Evolutionary conservation across 495 filamentous ascomycete genomes (phyloP), one percentile per base, ranked within the genome.

Genomic region (Elaphomyces granulatus): DNA sequence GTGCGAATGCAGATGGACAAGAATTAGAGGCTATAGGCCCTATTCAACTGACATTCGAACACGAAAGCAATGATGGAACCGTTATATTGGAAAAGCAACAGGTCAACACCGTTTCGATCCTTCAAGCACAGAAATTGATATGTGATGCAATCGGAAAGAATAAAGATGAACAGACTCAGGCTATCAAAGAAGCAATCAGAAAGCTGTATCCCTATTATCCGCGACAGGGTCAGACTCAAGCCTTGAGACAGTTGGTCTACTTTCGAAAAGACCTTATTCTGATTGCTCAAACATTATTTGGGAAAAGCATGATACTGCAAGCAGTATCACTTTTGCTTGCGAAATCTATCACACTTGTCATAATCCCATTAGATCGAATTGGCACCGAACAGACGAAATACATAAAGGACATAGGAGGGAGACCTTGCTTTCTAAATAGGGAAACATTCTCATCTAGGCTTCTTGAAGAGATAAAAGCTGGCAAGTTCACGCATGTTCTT

Each of bases 201-300:
- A 12, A 21, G 20, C 44, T 46, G 28, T 46, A 46, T 42, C 19
- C 44, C 15, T 46, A 26, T 35, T 3, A 14, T 32, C 2, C 37
- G 20, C n/a, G 37, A 16, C 9, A 28, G 10, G 35, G 34, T 26
- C 42, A 44, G 35, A 8, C 32, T 15, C 31, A 46, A 31, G 38
- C 39, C 10, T 18, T 46, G 7, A 37, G 23, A 18, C 44, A 46
- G 14, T 36, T 46, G 18, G 19, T 46, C 36, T 46, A 42, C 20
- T 34, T 36, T 15, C 34, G 40, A 14, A 32, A 34, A 26, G 44
- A 46, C 23, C 18, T 46, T 23, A 40, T 46, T 40, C 38, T 42
- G 21, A 40, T 36, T 26, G 38, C 38, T 19, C 42, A 46, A 33
- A 42, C 39, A 21, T 46, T 31, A 19, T 46, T 46, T 30, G 44